Evolutionary conservation across 148 eudicot species (phyloP).

Genomic region (Heliamphora exappendiculata): DNA sequence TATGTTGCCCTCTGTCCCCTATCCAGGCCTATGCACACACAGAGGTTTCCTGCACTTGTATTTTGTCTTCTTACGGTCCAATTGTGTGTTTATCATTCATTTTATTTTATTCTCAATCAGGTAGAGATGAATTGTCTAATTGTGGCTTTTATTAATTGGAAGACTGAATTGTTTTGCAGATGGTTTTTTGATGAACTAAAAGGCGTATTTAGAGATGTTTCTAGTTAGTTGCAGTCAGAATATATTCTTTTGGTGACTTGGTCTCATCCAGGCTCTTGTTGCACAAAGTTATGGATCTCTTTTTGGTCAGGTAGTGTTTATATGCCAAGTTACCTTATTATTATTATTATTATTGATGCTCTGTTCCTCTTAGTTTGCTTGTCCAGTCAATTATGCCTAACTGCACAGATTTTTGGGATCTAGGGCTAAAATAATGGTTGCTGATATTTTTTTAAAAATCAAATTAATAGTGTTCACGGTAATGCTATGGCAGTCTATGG

Average conservation of each 20-base stretch:
- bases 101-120: not conserved
- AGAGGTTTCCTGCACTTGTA: not conserved
- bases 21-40: not conserved
- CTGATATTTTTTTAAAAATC: not conserved
- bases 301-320: conserved; percentile 1
- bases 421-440: not conserved
- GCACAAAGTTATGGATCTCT: conserved; percentile 5
- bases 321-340: not conserved
- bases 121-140: not conserved
- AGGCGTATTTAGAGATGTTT: conserved; percentile 68
- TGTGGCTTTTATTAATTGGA: conserved; percentile 6
- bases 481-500: not conserved
- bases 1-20: not conserved
- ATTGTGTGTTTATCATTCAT: conserved; percentile 1
- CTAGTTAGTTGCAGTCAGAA: conserved; percentile 30
- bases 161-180: conserved; percentile 35
- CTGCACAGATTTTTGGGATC: not conserved
- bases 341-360: not conserved
- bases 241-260: not conserved
- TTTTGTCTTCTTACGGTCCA: not conserved
- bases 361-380: not conserved
- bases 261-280: not conserved
- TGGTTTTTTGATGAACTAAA: conserved; percentile 80
- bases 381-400: not conserved
- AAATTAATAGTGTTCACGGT: not conserved